Evolutionary conservation across 1,284 basidiomycete genomes (phyloP).

Genomic region (Cryptococcus deneoformans): DNA sequence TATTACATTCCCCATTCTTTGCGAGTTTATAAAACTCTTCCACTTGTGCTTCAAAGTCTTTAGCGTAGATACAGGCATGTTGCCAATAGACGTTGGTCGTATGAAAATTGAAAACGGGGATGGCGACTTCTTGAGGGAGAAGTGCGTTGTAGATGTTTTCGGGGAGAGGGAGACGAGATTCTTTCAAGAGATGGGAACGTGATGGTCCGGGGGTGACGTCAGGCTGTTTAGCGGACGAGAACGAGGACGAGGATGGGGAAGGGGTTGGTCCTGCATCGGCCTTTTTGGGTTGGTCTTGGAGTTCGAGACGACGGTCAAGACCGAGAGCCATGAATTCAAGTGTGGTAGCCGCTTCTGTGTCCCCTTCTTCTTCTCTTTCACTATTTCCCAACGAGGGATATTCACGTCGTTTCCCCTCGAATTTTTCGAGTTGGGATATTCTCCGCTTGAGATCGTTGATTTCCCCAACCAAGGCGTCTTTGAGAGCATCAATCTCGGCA

Average conservation of each 20-base stretch:
- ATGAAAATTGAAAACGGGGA: too few species aligned
- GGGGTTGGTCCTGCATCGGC: neutral
- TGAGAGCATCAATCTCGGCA: too few species aligned
- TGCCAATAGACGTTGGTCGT: too few species aligned
- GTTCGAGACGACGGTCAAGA: conserved; percentile 14
- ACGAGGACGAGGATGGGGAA: neutral
- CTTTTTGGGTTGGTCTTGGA: neutral
- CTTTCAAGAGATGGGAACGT: too few species aligned
- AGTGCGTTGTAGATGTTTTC: too few species aligned
- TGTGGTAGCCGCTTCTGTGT: conserved; percentile 21
- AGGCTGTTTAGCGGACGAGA: conserved; percentile 13
- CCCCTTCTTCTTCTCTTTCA: conserved; percentile 7
- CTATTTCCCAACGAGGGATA: neutral
- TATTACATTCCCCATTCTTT: too few species aligned
- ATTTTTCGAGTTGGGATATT: conserved; percentile 4
- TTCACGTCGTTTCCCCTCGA: neutral
- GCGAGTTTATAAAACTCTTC: too few species aligned
- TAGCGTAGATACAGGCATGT: too few species aligned
- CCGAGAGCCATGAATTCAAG: conserved; percentile 25
- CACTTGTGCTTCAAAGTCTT: too few species aligned
- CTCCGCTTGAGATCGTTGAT: conserved; percentile 6
- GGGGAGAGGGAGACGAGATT: too few species aligned
- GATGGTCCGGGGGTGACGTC: conserved; percentile 2
- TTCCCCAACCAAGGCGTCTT: neutral
- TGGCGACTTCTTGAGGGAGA: too few species aligned